Conservation (phyloP, 2,329 filamentous ascomycete species). For the Chrysoporthe austroafricana region DNA sequence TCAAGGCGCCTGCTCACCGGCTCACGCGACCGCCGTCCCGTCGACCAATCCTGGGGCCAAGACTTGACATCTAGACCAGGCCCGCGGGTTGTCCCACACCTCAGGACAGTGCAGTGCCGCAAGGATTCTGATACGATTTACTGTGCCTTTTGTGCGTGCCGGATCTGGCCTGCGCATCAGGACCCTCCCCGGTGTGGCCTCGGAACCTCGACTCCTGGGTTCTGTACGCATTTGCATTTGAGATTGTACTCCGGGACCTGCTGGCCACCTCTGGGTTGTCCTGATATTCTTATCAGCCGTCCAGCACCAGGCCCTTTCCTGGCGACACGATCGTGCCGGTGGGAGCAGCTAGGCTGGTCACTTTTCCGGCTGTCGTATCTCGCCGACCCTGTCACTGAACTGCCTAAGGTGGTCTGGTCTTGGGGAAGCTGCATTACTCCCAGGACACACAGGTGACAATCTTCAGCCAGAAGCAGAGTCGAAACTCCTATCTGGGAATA, state of each 20-base stretch:
- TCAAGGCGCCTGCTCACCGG: background rate
- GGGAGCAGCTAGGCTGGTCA: slow-evolving; percentile 4
- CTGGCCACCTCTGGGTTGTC: background rate
- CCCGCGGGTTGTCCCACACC: background rate
- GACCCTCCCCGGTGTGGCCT: background rate
- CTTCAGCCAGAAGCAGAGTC: slow-evolving; percentile 14
- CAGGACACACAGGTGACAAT: slow-evolving; percentile 11
- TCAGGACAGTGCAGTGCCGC: background rate
- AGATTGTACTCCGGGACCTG: too few species aligned
- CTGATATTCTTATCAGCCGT: slow-evolving; percentile 20
- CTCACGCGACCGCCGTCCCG: background rate
- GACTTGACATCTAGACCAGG: slow-evolving; percentile 2
- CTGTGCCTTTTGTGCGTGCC: background rate
- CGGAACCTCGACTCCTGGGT: too few species aligned
- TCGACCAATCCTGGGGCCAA: background rate
- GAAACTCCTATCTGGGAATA: slow-evolving; percentile 25
- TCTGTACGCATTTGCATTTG: background rate
- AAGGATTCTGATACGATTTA: background rate
- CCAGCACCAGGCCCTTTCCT: background rate
- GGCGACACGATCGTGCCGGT: slow-evolving; percentile 9
- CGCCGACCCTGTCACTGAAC: slow-evolving; percentile 23
- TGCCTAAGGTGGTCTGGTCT: slow-evolving; percentile 27
- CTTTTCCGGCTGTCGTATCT: slow-evolving; percentile 26
- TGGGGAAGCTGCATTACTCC: slow-evolving; percentile 17
- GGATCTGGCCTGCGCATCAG: background rate